Evolutionary conservation across 306 rosid species (phyloP), one percentile per base, ranked within the genome.

Genomic region (Prunus persica): DNA sequence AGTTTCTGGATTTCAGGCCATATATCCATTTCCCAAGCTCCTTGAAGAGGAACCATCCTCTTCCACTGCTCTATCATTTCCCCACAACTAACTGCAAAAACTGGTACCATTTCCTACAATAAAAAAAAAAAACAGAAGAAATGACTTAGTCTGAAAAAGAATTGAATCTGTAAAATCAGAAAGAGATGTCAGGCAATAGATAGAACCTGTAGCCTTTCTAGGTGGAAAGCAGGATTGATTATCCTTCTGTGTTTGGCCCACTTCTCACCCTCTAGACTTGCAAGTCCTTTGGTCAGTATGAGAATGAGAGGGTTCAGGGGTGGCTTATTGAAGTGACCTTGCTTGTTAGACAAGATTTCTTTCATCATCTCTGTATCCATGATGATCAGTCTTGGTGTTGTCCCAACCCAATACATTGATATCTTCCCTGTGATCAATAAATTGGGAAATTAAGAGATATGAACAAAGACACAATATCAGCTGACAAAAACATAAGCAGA

Each of bases 171-270:
- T 38, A 18, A 65, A 50, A 49, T 45, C 22, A 32, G 50, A 28
- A 30, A 12, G 1, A 50, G 49, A 55, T 24, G 2, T 54, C 0
- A 34, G 24, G 22, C 24, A 46, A 45, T 22, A 34, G 34, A 43
- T 34, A 1, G 43, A 69, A 88, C 93, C 91, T 87, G 83, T 62
- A 87, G 75, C 45, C 25, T 80, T 61, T 89, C 91, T 2, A 74
- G 43, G 82, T 87, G 85, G 77, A 89, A 89, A 79, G 84, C 91
- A 58, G 88, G 89, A 62, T 85, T 86, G 63, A 89, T 55, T 2
- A 79, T 79, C 72, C 79, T 84, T 71, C 88, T 81, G 28, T 80
- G 89, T 66, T 68, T 81, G 16, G 82, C 72, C 85, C 91, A 87
- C 7, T 74, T 73, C 46, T 87, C 85, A 32, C 85, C 89, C 27